Percentiles rank a stretch among this genome's conserved stretches.
These are phyloP conservation scores for Aspergillus nomiae DNA, from an alignment of 2,329 filamentous ascomycete genomes.

Conservation along the genomic window DNA sequence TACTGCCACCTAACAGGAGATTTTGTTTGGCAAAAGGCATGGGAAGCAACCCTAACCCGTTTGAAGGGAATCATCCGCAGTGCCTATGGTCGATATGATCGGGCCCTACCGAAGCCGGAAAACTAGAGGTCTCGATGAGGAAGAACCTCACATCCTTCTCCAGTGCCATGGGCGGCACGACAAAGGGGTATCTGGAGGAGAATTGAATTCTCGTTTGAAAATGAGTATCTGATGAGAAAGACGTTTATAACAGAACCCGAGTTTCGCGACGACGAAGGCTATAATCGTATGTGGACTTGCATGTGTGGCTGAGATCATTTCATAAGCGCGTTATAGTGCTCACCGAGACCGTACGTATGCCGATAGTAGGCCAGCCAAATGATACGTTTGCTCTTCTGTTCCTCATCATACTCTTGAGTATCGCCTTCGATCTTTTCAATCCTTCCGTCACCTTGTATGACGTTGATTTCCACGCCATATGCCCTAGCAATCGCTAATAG, in stretches of 20 bases:
- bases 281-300: constrained; percentile 16
- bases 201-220: background rate
- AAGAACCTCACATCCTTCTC: background rate
- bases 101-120: background rate
- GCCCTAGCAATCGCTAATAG: constrained; percentile 78
- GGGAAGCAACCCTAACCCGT: no score
- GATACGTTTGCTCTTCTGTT: constrained; percentile 52
- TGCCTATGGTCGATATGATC: background rate
- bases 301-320: constrained; percentile 35
- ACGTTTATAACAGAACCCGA: background rate
- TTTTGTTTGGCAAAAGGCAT: background rate
- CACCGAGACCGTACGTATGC: constrained; percentile 89
- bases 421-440: constrained; percentile 70
- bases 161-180: background rate
- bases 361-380: constrained; percentile 95
- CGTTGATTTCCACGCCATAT: constrained; percentile 78
- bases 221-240: background rate
- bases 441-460: constrained; percentile 78
- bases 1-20: background rate
- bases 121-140: background rate
- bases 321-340: constrained; percentile 92
- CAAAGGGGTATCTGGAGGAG: background rate
- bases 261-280: background rate
- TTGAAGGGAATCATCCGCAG: background rate
- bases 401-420: constrained; percentile 39